A percentile compares a stretch with the other conserved stretches of the same genome.
These are phyloP conservation scores for Colletotrichum sp. DNA, from an alignment of 2,329 filamentous ascomycete species.

Conservation along the genomic window DNA sequence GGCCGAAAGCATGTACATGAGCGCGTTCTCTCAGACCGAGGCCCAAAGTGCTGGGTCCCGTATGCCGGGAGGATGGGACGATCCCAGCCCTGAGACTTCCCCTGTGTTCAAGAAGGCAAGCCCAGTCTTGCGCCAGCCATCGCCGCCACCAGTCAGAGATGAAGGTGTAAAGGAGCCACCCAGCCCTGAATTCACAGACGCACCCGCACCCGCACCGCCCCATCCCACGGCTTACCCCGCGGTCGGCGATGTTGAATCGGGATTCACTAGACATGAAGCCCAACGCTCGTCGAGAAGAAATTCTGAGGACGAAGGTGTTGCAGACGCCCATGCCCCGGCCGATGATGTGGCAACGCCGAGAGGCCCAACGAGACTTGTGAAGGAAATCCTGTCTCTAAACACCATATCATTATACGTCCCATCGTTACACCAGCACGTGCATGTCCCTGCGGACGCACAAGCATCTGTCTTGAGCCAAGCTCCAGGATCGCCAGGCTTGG, in stretches of 20 bases:
- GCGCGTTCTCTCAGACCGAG: constrained; percentile 61
- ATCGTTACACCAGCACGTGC: constrained; percentile 50
- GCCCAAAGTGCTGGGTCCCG: constrained; percentile 31
- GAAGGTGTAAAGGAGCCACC: neutral
- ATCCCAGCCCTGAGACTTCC: constrained; percentile 26
- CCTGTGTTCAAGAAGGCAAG: neutral
- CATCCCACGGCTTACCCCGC: constrained; percentile 6
- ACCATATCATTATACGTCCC: constrained; percentile 62
- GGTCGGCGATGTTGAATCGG: constrained; percentile 16
- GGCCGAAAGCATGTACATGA: constrained; percentile 89
- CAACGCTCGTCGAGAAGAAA: neutral
- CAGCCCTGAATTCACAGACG: neutral
- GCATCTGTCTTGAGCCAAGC: constrained; percentile 32
- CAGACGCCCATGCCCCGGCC: constrained; percentile 15
- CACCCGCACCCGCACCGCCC: neutral
- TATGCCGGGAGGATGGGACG: constrained; percentile 62
- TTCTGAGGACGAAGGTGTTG: neutral
- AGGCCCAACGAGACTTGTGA: constrained; percentile 59
- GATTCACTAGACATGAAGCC: neutral
- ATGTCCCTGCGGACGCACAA: constrained; percentile 34
- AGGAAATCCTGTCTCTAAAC: constrained; percentile 56
- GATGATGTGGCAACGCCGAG: constrained; percentile 56
- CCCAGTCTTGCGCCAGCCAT: neutral
- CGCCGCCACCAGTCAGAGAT: neutral
- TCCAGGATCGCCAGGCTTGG: constrained; percentile 31